Evolutionary conservation across 495 filamentous ascomycete species (phyloP), one percentile per base, ranked within the genome.

Genomic region (Penicillium paxilli): DNA sequence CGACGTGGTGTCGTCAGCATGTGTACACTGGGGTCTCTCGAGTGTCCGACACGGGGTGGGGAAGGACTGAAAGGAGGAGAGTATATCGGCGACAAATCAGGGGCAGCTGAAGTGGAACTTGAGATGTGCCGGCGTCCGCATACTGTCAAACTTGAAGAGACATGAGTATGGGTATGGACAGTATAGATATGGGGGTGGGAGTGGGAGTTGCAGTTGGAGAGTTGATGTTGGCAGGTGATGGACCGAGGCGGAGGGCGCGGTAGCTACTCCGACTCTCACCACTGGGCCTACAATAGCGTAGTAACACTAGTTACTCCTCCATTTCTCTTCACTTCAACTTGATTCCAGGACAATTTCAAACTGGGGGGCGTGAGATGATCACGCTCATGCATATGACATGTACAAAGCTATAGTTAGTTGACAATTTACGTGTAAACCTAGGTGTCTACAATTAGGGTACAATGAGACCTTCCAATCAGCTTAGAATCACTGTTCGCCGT

Each of bases 1-100:
- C 73, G 71, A 57, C 57, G 61, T 55, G 32, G 44, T 35, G 57
- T 71, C n/a, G n/a, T n/a, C 58, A 74, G 71, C 70, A 68, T 73
- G 63, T 67, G n/a, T n/a, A n/a, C n/a, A n/a, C n/a, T n/a, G 67
- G 68, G 63, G 8, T 7, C 14, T n/a, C n/a, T 38, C 16, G 35
- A 38, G 16, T n/a, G 35, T 38, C 57, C 33, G 60, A 21, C 10
- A 14, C 23, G 4, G 16, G 23, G 23, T 20, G 41, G 23, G 38
- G 26, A n/a, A 30, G 17, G 35, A 20, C 30, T 37, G 16, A 47
- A 17, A 51, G 53, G 52, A 44, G 60, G 50, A 30, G 22, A 44
- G 46, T 40, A 45, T 62, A 51, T 21, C 40, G 40, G 42, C 53
- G 52, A 47, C n/a, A 23, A 23, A 19, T 57, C 37, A 62, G 19